Evolutionary conservation across 1,284 basidiomycete species (phyloP).

Genomic region (Tremellales sp.): DNA sequence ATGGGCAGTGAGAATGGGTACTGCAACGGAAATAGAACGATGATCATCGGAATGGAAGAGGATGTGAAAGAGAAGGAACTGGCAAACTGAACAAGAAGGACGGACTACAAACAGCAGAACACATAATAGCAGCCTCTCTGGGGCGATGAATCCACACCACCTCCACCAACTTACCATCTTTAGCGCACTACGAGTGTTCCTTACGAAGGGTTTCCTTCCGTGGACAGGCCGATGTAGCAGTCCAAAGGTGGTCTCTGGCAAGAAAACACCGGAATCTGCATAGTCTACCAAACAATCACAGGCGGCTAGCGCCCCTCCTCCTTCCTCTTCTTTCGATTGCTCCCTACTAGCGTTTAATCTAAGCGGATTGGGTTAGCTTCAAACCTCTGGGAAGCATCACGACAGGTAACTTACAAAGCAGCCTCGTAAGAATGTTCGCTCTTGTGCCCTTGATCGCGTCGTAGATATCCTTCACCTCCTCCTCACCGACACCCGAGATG

Average conservation of each 20-base stretch:
- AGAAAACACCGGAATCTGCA: background rate
- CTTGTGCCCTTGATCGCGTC: constrained; percentile 75
- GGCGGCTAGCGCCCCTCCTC: too few species aligned
- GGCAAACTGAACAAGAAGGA: too few species aligned
- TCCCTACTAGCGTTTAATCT: constrained; percentile 1
- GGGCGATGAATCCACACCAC: too few species aligned
- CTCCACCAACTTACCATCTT: too few species aligned
- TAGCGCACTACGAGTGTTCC: too few species aligned
- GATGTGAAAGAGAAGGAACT: too few species aligned
- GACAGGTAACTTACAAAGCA: constrained; percentile 54
- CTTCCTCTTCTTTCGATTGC: background rate
- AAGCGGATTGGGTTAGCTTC: constrained; percentile 1
- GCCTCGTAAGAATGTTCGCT: constrained; percentile 81
- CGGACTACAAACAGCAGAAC: too few species aligned
- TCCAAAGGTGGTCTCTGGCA: background rate
- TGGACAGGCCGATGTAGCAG: background rate
- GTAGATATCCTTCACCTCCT: constrained; percentile 77
- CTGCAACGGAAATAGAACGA: too few species aligned
- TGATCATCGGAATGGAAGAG: too few species aligned
- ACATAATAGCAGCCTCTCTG: too few species aligned
- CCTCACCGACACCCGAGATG: constrained; percentile 81
- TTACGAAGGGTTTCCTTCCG: constrained; percentile 2
- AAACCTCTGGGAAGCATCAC: too few species aligned
- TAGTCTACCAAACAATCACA: background rate
- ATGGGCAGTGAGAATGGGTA: too few species aligned